phyloP scores from a whole-genome alignment of 495 filamentous ascomycete genomes.

The Corynascus novoguineensis region DNA sequence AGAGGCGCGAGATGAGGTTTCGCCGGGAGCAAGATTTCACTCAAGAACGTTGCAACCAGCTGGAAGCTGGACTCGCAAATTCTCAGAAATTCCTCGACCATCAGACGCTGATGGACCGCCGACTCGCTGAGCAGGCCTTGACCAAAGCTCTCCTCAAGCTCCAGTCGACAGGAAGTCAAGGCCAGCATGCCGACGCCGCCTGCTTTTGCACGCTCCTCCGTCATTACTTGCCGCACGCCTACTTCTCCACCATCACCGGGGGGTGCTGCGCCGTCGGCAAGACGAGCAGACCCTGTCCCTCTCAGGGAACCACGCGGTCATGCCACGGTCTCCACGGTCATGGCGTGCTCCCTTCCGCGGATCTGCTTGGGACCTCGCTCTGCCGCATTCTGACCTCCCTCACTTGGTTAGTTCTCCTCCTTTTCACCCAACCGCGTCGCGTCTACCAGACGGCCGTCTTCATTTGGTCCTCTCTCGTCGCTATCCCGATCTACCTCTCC shows the following conservation, averaged over 20 bases:
- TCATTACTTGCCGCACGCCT: conserved; percentile 10
- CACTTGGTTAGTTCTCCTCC: conserved; percentile 17
- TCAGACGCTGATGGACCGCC: background rate
- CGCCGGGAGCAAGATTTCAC: background rate
- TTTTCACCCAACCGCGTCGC: conserved; percentile 20
- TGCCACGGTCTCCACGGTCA: conserved; percentile 24
- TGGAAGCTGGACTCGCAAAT: background rate
- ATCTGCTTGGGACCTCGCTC: conserved; percentile 1
- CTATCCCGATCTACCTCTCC: conserved; percentile 3
- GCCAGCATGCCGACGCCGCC: background rate
- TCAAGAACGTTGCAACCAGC: background rate
- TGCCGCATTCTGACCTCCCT: conserved; percentile 22
- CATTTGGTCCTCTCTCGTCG: background rate
- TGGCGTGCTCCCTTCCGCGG: conserved; percentile 13
- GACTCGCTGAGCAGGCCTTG: background rate
- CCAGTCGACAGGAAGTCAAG: background rate
- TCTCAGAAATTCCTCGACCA: background rate
- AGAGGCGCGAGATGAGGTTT: background rate
- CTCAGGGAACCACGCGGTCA: background rate
- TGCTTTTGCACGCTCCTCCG: conserved; percentile 26
- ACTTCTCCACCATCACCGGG: conserved; percentile 8
- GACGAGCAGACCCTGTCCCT: background rate
- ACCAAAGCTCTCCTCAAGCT: background rate
- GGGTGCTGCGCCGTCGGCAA: conserved; percentile 14
- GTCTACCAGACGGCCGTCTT: conserved; percentile 5